Base-by-base conservation (phyloP, 2,329 filamentous ascomycete genomes). In the Trichoderma pleuroti region DNA sequence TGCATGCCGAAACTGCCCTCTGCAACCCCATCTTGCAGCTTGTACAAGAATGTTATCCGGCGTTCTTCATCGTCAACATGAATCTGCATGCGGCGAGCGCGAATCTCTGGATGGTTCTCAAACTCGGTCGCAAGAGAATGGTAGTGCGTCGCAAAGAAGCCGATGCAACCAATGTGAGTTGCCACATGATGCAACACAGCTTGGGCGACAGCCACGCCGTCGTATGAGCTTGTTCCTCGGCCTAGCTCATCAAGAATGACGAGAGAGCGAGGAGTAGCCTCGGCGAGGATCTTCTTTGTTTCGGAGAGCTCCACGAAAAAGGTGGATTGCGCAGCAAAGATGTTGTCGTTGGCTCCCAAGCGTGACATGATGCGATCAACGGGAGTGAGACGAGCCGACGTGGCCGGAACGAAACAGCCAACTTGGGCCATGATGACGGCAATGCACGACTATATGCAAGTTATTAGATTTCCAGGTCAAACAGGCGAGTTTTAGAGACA, bases 1-100 rank as follows among this genome's bases (percentile, higher is more conserved):
- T 99, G 96, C 96, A 99, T 99, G 76, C 96, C 96, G 77, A 98
- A 99, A 77, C 93, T 97, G 18, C 96, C 96, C 80, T 98, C 94
- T 0, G 96, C 96, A 11, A 98, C 93, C 2, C 96, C 96, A 16
- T 93, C 88, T 81, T 98, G 96, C 0, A 99, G 87, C 77, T 93
- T 94, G 83, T 99, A 99, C 69, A 99, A 80, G 82, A 99, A 99
- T 0, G 95, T 98, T n/a, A 99, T 90, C n/a, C 91, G 90, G 28
- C 93, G 88, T 71, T 93, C 87, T 60, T 86, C 88, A 5, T 96
- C 92, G 74, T 99, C 95, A 2, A 99, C 96, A 71, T 94, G 89
- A 71, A 99, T 98, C 73, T 93, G 92, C 96, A 99, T 99, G 16
- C 96, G 89, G 76, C 92, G 92, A 5, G 94, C 88, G 9, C 88